Evolutionary conservation across 345 rosid genomes (phyloP), one percentile per base, ranked within the genome.

Genomic region (Eutrema yunnanense): DNA sequence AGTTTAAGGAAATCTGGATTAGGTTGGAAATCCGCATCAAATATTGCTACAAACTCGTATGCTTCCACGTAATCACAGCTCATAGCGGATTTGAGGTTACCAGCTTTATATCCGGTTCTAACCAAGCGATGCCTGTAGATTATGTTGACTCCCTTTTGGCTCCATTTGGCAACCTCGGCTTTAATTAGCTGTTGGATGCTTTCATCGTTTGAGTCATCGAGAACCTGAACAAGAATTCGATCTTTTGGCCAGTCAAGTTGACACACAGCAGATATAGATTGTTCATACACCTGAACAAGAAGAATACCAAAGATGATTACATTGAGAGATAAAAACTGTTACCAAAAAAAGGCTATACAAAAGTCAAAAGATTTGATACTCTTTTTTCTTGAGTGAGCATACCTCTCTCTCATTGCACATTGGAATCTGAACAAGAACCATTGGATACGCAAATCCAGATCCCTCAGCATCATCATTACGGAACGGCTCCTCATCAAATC

Each of bases 371-470:
- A 30, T 44, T 3, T 2, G 4, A 30, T 22, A 22, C 26, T 22
- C 26, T 22, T 22, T 9, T 38, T 63, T n/a, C 14, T 9, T 72
- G 6, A 26, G 27, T 33, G 38, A 13, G 42, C 64, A 73, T 80
- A 87, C 94, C 92, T 88, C 92, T 67, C 80, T 88, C 65, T 90
- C 96, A 47, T 90, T 90, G 55, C 91, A 86, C 93, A 90, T 90
- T 44, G 96, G 96, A 27, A 90, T 87, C 81, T 90, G 96, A 76
- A 90, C 94, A 78, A 90, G 96, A 82, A 86, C 92, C 93, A 81
- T 86, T 34, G 96, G 96, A 61, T 85, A 88, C 73, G 64, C 79
- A 69, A 37, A 84, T 8, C 81, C 72, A 4, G 83, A 70, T 56
- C 85, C 83, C 64, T 88, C 91, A 55, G 78, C 83, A 79, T 84